Percentiles rank a stretch among this genome's conserved stretches.
phyloP scores from a whole-genome alignment of 208 protist genomes.

The Dictyostelium gargantuum region DNA sequence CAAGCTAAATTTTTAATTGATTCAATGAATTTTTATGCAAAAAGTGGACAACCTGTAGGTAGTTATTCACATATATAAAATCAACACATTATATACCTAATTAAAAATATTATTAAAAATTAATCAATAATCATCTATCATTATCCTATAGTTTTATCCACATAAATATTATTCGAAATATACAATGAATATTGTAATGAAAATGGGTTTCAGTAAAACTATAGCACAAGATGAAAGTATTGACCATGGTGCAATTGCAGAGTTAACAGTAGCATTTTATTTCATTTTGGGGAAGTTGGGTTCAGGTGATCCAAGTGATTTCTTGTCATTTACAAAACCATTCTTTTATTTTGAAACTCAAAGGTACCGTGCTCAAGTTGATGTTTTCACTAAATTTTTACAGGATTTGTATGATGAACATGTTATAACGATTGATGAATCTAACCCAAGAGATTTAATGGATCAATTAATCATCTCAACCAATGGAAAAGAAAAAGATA shows the following conservation, averaged over 20 bases:
- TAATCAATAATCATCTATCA: background rate
- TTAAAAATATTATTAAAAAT: background rate
- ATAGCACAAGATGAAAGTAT: background rate
- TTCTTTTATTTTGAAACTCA: background rate
- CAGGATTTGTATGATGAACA: constrained; percentile 12
- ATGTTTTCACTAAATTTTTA: background rate
- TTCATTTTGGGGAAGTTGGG: background rate
- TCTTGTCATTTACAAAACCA: background rate
- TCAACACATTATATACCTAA: background rate
- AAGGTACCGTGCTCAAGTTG: background rate
- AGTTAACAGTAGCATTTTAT: background rate
- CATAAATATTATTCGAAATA: background rate
- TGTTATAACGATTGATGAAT: background rate
- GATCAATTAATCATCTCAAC: background rate
- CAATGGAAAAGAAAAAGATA: background rate
- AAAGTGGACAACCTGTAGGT: background rate
- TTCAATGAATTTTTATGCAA: background rate
- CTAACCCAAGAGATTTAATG: constrained; percentile 50
- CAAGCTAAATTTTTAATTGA: background rate
- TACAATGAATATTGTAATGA: constrained; percentile 30
- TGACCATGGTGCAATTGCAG: background rate
- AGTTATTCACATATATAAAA: background rate
- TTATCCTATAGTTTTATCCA: constrained; percentile 22
- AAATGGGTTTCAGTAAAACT: background rate
- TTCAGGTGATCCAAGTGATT: background rate